Conservation (phyloP, 1,284 basidiomycete genomes). For the Irpex lacteus region DNA sequence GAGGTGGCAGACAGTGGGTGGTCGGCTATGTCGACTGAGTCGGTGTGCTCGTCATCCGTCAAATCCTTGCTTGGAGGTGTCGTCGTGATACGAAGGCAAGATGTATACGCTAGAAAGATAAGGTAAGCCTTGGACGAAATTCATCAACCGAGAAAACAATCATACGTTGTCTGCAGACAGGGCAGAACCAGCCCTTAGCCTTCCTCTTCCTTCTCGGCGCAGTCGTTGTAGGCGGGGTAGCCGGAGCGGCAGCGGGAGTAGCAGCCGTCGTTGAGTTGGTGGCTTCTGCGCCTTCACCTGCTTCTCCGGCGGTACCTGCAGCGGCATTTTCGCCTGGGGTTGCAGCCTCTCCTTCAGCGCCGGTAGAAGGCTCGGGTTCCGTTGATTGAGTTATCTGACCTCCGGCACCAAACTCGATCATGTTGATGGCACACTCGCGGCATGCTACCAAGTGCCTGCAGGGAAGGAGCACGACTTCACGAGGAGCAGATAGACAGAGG, state of each 20-base stretch:
- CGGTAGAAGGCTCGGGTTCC: conserved; percentile 16
- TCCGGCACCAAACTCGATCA: conserved; percentile 93
- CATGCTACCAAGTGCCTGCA: conserved; percentile 91
- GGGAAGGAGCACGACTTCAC: conserved; percentile 87
- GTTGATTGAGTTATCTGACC: conserved; percentile 67
- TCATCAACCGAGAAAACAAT: conserved; percentile 11
- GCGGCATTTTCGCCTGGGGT: conserved; percentile 32
- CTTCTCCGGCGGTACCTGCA: conserved; percentile 17
- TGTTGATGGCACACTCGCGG: conserved; percentile 88
- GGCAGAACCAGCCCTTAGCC: conserved; percentile 94
- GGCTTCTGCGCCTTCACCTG: conserved; percentile 15
- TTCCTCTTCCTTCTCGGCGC: conserved; percentile 74
- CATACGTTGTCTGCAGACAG: conserved; percentile 86
- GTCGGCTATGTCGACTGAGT: conserved; percentile 35
- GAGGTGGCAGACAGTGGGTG: conserved; percentile 23
- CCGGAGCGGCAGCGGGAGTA: conserved; percentile 9
- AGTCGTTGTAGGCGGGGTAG: conserved; percentile 21
- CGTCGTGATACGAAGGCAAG: conserved; percentile 80
- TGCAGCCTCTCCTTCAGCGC: conserved; percentile 14
- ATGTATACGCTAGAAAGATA: conserved; percentile 70
- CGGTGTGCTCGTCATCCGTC: conserved; percentile 31
- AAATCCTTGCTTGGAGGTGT: conserved; percentile 53
- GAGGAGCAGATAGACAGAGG: conserved; percentile 79
- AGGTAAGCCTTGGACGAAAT: conserved; percentile 6
- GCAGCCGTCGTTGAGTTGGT: conserved; percentile 12